Percentiles rank a stretch among this genome's conserved stretches.
Conservation (phyloP, 768 basidiomycete genomes). For the Cubamyces lactineus region DNA sequence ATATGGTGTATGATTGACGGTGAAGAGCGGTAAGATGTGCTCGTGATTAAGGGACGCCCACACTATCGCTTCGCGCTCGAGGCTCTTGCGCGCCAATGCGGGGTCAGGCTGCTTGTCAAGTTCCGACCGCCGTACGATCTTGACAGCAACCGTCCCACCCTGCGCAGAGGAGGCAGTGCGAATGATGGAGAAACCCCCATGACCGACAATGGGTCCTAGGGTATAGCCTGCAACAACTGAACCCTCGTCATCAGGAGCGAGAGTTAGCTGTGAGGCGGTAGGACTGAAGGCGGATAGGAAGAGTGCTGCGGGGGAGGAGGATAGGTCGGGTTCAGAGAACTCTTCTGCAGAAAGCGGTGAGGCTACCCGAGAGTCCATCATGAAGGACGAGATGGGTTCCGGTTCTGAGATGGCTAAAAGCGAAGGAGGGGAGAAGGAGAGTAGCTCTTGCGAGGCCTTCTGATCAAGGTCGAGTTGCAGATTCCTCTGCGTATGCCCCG, state of each 20-base stretch:
- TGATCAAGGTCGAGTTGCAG: conserved; percentile 21
- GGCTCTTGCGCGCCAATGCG: conserved; percentile 50
- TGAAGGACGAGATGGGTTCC: conserved; percentile 2
- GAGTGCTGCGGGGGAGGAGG: conserved; percentile 69
- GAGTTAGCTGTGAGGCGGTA: conserved; percentile 24
- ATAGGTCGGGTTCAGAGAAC: conserved; percentile 21
- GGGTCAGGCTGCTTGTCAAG: conserved; percentile 56
- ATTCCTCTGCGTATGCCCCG: not conserved
- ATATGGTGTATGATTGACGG: conserved; percentile 55
- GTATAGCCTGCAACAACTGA: conserved; percentile 70
- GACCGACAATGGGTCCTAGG: conserved; percentile 75
- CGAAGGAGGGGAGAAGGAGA: conserved; percentile 6
- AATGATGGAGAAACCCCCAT: conserved; percentile 83
- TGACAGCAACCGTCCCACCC: conserved; percentile 77
- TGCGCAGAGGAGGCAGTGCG: conserved; percentile 63
- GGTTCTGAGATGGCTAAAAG: conserved; percentile 23
- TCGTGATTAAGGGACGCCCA: conserved; percentile 84
- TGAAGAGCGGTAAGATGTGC: conserved; percentile 84
- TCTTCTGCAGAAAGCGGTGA: conserved; percentile 10
- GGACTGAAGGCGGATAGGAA: conserved; percentile 71
- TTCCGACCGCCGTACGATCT: conserved; percentile 71
- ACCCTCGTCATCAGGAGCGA: conserved; percentile 67
- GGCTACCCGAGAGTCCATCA: conserved; percentile 4
- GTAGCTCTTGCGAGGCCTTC: conserved; percentile 19
- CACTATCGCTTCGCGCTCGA: conserved; percentile 70